A percentile compares a stretch with the other conserved stretches of the same genome.
Evolutionary conservation across 1,284 basidiomycete species (phyloP).

Genomic region (Leucoagaricus sp.): DNA sequence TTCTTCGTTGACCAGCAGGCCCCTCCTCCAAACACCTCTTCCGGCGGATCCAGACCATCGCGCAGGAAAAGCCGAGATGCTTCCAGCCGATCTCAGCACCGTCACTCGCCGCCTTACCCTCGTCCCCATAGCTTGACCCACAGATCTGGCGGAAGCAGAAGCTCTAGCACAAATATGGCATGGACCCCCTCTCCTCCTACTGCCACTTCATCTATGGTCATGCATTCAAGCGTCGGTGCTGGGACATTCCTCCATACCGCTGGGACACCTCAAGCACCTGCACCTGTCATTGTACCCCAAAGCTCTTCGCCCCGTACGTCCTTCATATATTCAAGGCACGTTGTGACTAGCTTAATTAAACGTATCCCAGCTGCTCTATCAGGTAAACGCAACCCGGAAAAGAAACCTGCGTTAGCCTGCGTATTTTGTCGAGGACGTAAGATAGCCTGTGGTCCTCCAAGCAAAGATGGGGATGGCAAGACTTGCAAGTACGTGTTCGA

Average conservation of each 20-base stretch:
- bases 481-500: conserved; percentile 59
- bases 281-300: neutral
- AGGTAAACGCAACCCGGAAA: conserved; percentile 34
- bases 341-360: neutral
- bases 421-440: conserved; percentile 64
- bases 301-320: neutral
- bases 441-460: conserved; percentile 62
- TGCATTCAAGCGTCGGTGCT: neutral
- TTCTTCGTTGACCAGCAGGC: neutral
- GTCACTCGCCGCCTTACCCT: conserved; percentile 3
- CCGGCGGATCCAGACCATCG: conserved; percentile 1
- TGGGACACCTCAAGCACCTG: neutral
- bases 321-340: neutral
- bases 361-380: neutral
- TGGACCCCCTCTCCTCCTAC: neutral
- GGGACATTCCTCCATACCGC: neutral
- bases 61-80: conserved; percentile 6
- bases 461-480: conserved; percentile 48
- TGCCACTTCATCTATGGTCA: neutral
- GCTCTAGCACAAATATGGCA: neutral
- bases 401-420: conserved; percentile 59
- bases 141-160: neutral
- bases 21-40: neutral
- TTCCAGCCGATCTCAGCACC: neutral
- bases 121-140: conserved; percentile 1